Evolutionary conservation across 768 basidiomycete species (phyloP).

Genomic region (Hydnum rufescens): DNA sequence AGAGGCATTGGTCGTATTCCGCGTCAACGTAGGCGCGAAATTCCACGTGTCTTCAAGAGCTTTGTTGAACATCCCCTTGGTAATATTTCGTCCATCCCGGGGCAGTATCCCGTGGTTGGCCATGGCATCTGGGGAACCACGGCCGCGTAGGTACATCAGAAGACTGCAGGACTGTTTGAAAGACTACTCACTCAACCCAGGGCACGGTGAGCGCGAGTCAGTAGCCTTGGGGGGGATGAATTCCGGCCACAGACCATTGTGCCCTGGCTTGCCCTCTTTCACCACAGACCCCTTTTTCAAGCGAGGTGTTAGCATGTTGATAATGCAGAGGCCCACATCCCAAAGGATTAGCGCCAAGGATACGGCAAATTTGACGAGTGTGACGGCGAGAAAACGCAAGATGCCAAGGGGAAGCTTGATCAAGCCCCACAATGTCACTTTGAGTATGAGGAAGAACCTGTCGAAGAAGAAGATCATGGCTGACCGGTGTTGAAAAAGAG

Average conservation of each 20-base stretch:
- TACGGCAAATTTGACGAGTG: not conserved
- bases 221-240: constrained; percentile 33
- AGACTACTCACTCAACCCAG: constrained; percentile 13
- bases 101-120: constrained; percentile 23
- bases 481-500: too few species aligned
- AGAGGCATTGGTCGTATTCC: not conserved
- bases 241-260: constrained; percentile 20
- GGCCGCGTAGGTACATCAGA: not conserved
- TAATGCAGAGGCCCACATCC: not conserved
- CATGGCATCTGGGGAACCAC: not conserved
- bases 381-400: not conserved
- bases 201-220: constrained; percentile 56
- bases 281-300: constrained; percentile 3
- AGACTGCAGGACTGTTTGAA: not conserved
- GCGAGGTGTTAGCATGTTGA: not conserved
- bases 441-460: too few species aligned
- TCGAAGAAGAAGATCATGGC: too few species aligned
- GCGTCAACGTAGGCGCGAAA: constrained; percentile 8
- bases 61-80: constrained; percentile 28
- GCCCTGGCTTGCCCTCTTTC: constrained; percentile 4
- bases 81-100: constrained; percentile 49
- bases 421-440: too few species aligned
- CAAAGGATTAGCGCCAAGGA: not conserved
- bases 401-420: too few species aligned
- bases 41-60: constrained; percentile 10